These are phyloP conservation scores for Penicillium goetzii DNA, from an alignment of 495 filamentous ascomycete species.

Conservation along the genomic window DNA sequence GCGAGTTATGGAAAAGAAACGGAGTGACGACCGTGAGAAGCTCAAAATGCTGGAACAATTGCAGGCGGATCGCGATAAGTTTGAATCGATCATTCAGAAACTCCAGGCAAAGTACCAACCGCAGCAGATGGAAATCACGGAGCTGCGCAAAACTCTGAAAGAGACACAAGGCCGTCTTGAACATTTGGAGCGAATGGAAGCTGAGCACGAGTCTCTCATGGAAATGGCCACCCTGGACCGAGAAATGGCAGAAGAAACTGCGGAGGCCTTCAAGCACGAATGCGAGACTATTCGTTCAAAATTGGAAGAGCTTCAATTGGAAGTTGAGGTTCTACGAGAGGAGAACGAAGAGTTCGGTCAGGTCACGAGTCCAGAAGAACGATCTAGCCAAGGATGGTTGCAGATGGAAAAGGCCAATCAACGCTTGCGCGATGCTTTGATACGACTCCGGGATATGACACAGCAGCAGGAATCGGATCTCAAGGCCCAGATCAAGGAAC, in stretches of 20 bases:
- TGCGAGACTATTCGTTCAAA: conserved; percentile 74
- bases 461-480: conserved; percentile 84
- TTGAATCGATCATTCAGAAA: conserved; percentile 87
- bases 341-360: conserved; percentile 82
- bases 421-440: conserved; percentile 80
- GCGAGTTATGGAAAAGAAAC: conserved; percentile 78
- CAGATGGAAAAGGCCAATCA: conserved; percentile 92
- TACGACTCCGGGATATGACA: conserved; percentile 82
- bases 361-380: conserved; percentile 87
- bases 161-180: conserved; percentile 71
- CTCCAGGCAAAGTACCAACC: conserved; percentile 87
- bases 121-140: conserved; percentile 77
- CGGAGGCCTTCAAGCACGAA: conserved; percentile 78
- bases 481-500: conserved; percentile 71
- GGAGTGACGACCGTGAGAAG: conserved; percentile 84
- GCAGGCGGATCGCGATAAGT: conserved; percentile 81
- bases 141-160: conserved; percentile 75
- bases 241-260: conserved; percentile 95
- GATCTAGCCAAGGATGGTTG: conserved; percentile 81
- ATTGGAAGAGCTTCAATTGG: conserved; percentile 82
- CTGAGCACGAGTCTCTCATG: conserved; percentile 79
- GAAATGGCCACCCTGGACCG: conserved; percentile 89
- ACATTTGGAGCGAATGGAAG: conserved; percentile 71
- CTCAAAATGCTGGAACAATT: conserved; percentile 76
- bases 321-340: conserved; percentile 82